Evolutionary conservation across 2,329 filamentous ascomycete species (phyloP).

Genomic region (Drechslera avenae): DNA sequence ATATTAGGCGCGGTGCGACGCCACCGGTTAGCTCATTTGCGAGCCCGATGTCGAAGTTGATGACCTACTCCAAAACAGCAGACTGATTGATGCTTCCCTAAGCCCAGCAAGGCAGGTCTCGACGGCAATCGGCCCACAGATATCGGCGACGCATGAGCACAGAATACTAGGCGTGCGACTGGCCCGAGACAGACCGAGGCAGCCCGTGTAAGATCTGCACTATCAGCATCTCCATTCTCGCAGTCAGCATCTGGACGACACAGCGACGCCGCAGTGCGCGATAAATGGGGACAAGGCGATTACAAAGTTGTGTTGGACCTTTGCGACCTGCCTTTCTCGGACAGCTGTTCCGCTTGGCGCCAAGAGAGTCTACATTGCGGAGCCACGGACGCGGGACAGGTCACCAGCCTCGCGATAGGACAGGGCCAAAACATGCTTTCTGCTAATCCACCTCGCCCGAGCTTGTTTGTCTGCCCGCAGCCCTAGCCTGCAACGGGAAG

Average conservation of each 20-base stretch:
- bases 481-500: constrained; percentile 28
- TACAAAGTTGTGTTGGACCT: constrained; percentile 3
- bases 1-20: no score
- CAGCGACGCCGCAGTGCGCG: neutral
- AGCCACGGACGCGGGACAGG: constrained; percentile 12
- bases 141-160: neutral
- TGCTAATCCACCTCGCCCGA: constrained; percentile 24
- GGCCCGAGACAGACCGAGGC: constrained; percentile 7
- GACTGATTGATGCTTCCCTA: constrained; percentile 3
- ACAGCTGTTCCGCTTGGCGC: constrained; percentile 17
- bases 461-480: constrained; percentile 29
- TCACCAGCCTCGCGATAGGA: constrained; percentile 28
- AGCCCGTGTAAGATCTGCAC: neutral
- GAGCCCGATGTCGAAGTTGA: neutral
- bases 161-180: neutral
- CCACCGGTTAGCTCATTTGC: no score
- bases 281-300: constrained; percentile 3
- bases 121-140: constrained; percentile 3
- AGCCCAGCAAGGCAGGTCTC: constrained; percentile 15
- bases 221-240: neutral
- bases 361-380: constrained; percentile 23
- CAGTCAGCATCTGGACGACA: constrained; percentile 1
- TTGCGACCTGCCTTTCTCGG: constrained; percentile 23
- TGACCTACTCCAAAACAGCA: constrained; percentile 1
- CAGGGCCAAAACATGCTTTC: constrained; percentile 30